phyloP scores from a whole-genome alignment of 108 stramenopile species.

The Nitzschia palea region DNA sequence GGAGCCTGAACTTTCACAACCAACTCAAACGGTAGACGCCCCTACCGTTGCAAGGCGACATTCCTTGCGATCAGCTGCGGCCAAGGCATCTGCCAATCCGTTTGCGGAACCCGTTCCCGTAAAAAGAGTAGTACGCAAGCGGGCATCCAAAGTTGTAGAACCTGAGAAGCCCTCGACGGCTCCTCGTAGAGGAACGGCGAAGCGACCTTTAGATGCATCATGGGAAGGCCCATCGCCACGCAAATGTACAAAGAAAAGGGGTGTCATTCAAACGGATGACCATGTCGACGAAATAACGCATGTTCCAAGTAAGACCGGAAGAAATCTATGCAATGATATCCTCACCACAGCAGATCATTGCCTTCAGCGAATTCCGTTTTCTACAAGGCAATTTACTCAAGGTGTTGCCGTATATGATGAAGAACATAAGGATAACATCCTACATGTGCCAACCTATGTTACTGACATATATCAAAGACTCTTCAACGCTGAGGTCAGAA shows the following conservation, averaged over 20 bases:
- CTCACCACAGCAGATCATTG: neutral
- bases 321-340: constrained; percentile 13
- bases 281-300: neutral
- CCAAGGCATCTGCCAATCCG: neutral
- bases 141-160: neutral
- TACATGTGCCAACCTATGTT: constrained; percentile 59
- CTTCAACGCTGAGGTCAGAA: constrained; percentile 69
- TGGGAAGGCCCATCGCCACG: neutral
- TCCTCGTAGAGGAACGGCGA: neutral
- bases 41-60: neutral
- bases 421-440: constrained; percentile 19
- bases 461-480: constrained; percentile 86
- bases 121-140: neutral
- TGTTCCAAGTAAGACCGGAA: neutral
- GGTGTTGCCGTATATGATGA: constrained; percentile 41
- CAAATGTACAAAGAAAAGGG: neutral
- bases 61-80: neutral
- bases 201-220: neutral
- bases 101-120: neutral
- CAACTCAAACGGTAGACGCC: neutral
- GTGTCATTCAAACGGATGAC: neutral
- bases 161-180: neutral
- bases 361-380: constrained; percentile 30
- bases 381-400: constrained; percentile 28
- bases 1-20: too few species aligned